phyloP scores from a whole-genome alignment of 2,329 filamentous ascomycete species.

The Mycosphaerella sp. region DNA sequence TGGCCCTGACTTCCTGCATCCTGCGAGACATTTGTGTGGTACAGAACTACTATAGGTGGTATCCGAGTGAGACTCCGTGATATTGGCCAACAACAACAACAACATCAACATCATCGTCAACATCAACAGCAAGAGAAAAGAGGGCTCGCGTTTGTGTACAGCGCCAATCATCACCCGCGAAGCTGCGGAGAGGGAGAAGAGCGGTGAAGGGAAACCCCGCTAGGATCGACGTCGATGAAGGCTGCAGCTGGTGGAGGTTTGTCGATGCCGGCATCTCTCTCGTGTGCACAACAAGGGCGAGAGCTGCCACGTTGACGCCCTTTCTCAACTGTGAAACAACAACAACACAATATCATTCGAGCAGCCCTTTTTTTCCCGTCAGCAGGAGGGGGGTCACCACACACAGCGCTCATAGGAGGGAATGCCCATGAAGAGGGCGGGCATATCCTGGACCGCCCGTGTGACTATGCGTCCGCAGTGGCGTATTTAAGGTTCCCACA shows the following conservation, averaged over 20 bases:
- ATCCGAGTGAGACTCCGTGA: constrained; percentile 13
- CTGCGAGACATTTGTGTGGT: constrained; percentile 20
- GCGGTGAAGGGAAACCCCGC: constrained; percentile 18
- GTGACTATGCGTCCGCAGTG: constrained; percentile 13
- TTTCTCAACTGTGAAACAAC: constrained; percentile 9
- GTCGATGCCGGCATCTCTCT: constrained; percentile 16
- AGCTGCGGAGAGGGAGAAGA: constrained; percentile 6
- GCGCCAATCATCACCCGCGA: constrained; percentile 19
- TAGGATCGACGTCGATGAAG: constrained; percentile 7
- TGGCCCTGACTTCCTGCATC: constrained; percentile 7
- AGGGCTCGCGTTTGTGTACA: constrained; percentile 15
- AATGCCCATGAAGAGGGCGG: constrained; percentile 9
- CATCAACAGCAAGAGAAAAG: not conserved
- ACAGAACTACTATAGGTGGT: constrained; percentile 9
- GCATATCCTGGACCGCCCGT: constrained; percentile 16
- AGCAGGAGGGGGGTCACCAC: constrained; percentile 1
- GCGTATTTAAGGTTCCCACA: constrained; percentile 27
- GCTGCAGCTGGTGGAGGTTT: constrained; percentile 3
- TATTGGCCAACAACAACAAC: constrained; percentile 8
- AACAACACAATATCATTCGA: not conserved
- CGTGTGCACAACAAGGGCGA: constrained; percentile 14
- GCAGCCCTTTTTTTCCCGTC: constrained; percentile 13
- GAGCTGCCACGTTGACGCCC: constrained; percentile 4
- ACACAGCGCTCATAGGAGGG: constrained; percentile 16
- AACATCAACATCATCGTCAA: too few species aligned